Base-by-base conservation (phyloP, 202 grass and related monocot genomes). In the Schoenoplectus triqueter region DNA sequence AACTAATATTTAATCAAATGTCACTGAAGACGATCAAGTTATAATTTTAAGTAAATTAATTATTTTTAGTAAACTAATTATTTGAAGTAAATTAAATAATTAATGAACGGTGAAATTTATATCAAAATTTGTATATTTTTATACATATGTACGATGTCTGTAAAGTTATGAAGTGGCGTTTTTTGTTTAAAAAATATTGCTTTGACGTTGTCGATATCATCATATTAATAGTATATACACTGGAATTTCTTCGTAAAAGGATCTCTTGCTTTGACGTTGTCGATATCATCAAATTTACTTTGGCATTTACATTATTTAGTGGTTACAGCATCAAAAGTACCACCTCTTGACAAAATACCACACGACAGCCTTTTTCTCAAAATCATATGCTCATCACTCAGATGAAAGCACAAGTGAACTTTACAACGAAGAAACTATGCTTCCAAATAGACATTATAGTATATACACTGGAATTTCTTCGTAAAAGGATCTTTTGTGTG, bases 371-470 rank as follows among this genome's bases (percentile, higher is more conserved):
- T 78, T 78, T 78, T 52, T 78, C 8, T 3, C 13, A 60, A 42
- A 44, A 61, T 78, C 75, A 61, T 78, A 44, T 45, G 39, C 55
- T 45, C 55, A 17, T 61, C 22, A 59, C 18, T 44, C 13, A 78
- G 31, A 78, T 60, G 39, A 78, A 68, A 68, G 22, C 75, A 78
- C 56, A 18, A 61, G 31, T 78, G 4, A 78, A 60, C 75, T 78
- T 78, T 60, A 78, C 31, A 78, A 59, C 55, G 7, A 78, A 61
- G 19, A 78, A 78, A 42, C 31, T 61, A 61, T 78, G 31, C 52
- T 31, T 52, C 18, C 18, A 54, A 50, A 74, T 13, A 70, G 40
- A 52, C 48, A 15, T 44, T 18, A 18, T 62, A 62, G 4, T 18
- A 73, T 41, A 45, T 60, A 78, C 31, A 60, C 74, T 59, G n/a